Conservation (phyloP, 441 rosid genomes). For the Capsella rubella region DNA sequence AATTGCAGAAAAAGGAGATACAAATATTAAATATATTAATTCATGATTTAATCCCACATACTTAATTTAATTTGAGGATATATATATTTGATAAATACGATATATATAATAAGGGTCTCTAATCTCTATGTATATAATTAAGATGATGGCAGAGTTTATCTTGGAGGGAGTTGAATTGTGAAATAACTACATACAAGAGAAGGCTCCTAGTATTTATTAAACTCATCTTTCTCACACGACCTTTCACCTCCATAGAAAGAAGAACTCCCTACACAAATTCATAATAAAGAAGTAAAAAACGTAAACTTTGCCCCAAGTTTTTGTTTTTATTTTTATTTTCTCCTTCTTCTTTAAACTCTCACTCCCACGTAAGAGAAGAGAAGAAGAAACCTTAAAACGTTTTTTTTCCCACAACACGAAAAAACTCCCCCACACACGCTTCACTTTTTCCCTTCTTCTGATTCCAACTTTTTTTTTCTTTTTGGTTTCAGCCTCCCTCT, state of each 20-base stretch:
- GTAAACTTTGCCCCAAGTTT: slow-evolving; percentile 35
- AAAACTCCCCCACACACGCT: slow-evolving; percentile 12
- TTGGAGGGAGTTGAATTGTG: neutral
- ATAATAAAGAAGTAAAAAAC: slow-evolving; percentile 22
- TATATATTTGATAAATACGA: neutral
- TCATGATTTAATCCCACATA: neutral
- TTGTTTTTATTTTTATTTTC: neutral
- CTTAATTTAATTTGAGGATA: neutral
- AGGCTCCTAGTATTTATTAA: slow-evolving; percentile 47
- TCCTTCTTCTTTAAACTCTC: slow-evolving; percentile 8
- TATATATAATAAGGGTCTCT: neutral
- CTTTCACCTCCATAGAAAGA: slow-evolving; percentile 43
- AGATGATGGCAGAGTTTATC: slow-evolving; percentile 1
- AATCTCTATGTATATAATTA: neutral
- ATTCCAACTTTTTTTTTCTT: neutral
- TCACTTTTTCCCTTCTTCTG: slow-evolving; percentile 10
- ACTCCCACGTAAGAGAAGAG: slow-evolving; percentile 32
- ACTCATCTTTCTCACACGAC: slow-evolving; percentile 46
- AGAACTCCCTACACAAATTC: neutral
- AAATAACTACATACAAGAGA: neutral
- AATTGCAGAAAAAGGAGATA: neutral
- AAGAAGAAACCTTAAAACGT: slow-evolving; percentile 35
- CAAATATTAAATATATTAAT: neutral
- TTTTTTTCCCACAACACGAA: slow-evolving; percentile 23
- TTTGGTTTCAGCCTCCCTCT: neutral